A percentile compares a stretch with the other conserved stretches of the same genome.
Conservation (phyloP, 352 stramenopile genomes). For the Phytopythium aichiense region DNA sequence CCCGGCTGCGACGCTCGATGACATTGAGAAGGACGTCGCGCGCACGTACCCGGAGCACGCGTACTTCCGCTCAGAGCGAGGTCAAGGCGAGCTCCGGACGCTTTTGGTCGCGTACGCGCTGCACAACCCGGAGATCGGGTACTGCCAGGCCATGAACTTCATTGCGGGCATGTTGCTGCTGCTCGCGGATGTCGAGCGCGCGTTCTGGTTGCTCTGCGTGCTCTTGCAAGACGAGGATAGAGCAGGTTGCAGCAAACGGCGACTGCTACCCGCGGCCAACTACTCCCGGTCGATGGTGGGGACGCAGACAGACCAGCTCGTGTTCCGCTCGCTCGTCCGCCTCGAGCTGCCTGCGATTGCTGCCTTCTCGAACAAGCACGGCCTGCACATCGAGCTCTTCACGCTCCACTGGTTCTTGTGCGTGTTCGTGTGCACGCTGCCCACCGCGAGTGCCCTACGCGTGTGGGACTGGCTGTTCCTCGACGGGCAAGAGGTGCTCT, state of each 20-base stretch:
- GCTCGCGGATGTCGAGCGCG: constrained; percentile 66
- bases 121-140: constrained; percentile 51
- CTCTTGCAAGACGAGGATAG: constrained; percentile 46
- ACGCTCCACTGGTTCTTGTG: constrained; percentile 87
- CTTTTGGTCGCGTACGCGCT: constrained; percentile 55
- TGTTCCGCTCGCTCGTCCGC: constrained; percentile 58
- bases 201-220: constrained; percentile 77
- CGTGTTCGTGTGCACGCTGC: constrained; percentile 77
- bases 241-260: neutral
- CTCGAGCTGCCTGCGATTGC: constrained; percentile 41
- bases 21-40: constrained; percentile 64
- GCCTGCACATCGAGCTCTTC: constrained; percentile 65
- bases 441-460: constrained; percentile 58
- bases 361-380: constrained; percentile 21
- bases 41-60: constrained; percentile 61
- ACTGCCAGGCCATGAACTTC: constrained; percentile 83
- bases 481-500: constrained; percentile 56
- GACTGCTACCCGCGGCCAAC: constrained; percentile 60
- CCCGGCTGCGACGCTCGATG: constrained; percentile 22
- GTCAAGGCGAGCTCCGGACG: constrained; percentile 43
- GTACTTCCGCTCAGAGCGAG: constrained; percentile 43
- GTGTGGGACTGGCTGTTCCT: constrained; percentile 81
- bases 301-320: constrained; percentile 66
- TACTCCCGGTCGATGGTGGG: constrained; percentile 77
- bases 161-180: constrained; percentile 63